Base-by-base conservation (phyloP, 371 early-diverging fungal genomes). In the Mortierella sp. region DNA sequence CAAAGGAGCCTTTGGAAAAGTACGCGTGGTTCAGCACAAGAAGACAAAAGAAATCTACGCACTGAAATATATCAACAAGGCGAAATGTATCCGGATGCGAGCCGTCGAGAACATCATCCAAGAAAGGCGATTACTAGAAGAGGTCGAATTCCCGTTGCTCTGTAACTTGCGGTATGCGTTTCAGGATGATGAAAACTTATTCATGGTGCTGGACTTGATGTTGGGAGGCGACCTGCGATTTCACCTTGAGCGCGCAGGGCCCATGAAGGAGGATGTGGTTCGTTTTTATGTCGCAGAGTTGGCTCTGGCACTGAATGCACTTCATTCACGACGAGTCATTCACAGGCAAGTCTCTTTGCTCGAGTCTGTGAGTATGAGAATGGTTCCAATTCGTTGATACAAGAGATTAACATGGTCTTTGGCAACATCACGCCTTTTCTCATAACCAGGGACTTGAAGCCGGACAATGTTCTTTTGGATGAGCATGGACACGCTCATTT, bases 391-490 rank as follows among this genome's bases (percentile, higher is more conserved):
- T n/a, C n/a, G n/a, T n/a, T n/a, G n/a, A n/a, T n/a, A n/a, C n/a
- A n/a, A n/a, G n/a, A n/a, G n/a, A n/a, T n/a, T n/a, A n/a, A n/a
- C n/a, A n/a, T n/a, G n/a, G n/a, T n/a, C n/a, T n/a, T n/a, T n/a
- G n/a, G n/a, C n/a, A n/a, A n/a, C n/a, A n/a, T n/a, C n/a, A n/a
- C n/a, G n/a, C 34, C 34, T 10, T 34, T 34, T 34, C 34, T 10
- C 34, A 4, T 10, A 34, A 34, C 4, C 34, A 86, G 96, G 50
- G 97, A 97, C 81, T 62, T 95, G 41, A 95, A 95, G 72, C 97
- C 97, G 0, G 97, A 96, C 72, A 96, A 97, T 81, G 89, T 97
- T 4, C 78, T 98, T 24, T 74, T 98, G 58, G 95, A 95, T 61
- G 90, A 87, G 64, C 81, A 86, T 38, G 97, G 96, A 23, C 95